A percentile compares a stretch with the other conserved stretches of the same genome.
These are phyloP conservation scores for Sisymbrium irio DNA, from an alignment of 345 rosid species.

Conservation along the genomic window DNA sequence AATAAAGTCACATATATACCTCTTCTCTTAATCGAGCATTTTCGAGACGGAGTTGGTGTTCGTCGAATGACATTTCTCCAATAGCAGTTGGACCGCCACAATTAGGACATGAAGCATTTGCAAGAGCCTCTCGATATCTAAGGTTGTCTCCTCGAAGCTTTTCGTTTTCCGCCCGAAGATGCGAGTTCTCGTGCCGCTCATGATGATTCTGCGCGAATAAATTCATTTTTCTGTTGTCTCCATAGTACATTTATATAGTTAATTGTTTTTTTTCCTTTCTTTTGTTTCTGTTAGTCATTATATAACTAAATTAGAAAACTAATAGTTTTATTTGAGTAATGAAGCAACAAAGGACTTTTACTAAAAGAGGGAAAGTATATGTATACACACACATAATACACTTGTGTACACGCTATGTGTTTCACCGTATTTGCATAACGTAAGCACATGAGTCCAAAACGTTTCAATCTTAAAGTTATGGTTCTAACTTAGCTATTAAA, in stretches of 20 bases:
- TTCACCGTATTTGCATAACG: constrained; percentile 21
- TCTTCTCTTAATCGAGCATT: constrained; percentile 88
- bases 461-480: not conserved
- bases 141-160: constrained; percentile 87
- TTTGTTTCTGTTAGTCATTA: not conserved
- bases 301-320: not conserved
- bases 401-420: constrained; percentile 27
- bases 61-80: constrained; percentile 94
- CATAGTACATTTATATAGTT: not conserved
- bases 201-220: constrained; percentile 61
- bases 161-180: constrained; percentile 79
- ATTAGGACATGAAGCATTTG: constrained; percentile 89
- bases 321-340: not conserved
- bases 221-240: not conserved
- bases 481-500: constrained; percentile 6
- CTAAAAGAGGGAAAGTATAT: constrained; percentile 12
- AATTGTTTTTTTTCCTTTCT: not conserved
- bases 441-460: constrained; percentile 17
- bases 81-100: constrained; percentile 95
- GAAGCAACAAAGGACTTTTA: constrained; percentile 13
- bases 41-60: constrained; percentile 88
- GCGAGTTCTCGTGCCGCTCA: constrained; percentile 81
- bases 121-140: constrained; percentile 82
- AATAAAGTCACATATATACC: constrained; percentile 41
- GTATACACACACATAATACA: not conserved